Base-by-base conservation (phyloP, 176 grass and related monocot genomes). In the Zea luxurians region DNA sequence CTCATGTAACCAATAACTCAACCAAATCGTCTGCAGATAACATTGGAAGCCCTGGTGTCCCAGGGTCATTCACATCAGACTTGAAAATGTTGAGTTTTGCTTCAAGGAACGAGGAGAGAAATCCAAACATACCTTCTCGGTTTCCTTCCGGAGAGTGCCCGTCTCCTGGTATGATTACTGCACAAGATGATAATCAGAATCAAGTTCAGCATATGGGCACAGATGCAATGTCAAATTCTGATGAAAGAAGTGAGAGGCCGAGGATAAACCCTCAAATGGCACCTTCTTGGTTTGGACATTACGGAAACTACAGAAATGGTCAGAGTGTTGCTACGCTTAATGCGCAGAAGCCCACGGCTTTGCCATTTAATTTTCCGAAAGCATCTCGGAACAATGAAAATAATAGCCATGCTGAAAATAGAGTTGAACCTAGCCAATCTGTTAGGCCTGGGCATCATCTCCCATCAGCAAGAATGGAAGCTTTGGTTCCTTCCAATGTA, bases 191-290 rank as follows among this genome's bases (percentile, higher is more conserved):
- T 82, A 82, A 71, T 70, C 87, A 76, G 82, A 87, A 65, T 62
- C 87, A 84, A 54, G 63, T 78, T 77, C 73, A 78, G 81, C 66
- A 82, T 80, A 67, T 78, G 61, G 78, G 35, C 42, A 57, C 82
- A 71, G 81, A 60, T 84, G 66, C 80, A 73, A 49, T 74, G 80
- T 71, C 74, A 64, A 83, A 58, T 88, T 73, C 84, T 78, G 53
- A 74, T 65, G 89, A 85, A 78, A 87, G 80, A 88, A 84, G 48
- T 44, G 89, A 94, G 59, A 78, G 73, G 16, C 78, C 84, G 8
- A 86, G 83, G 64, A 90, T 94, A 70, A 97, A 88, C 80, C 91
- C 89, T 86, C 95, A 94, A 74, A 97, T 94, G 89, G 87, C 89
- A 68, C 87, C 91, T 49, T 92, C 91, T 64, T 97, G 89, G 95